Conservation (phyloP, 2,329 filamentous ascomycete genomes). For the Cladophialophora carrionii region DNA sequence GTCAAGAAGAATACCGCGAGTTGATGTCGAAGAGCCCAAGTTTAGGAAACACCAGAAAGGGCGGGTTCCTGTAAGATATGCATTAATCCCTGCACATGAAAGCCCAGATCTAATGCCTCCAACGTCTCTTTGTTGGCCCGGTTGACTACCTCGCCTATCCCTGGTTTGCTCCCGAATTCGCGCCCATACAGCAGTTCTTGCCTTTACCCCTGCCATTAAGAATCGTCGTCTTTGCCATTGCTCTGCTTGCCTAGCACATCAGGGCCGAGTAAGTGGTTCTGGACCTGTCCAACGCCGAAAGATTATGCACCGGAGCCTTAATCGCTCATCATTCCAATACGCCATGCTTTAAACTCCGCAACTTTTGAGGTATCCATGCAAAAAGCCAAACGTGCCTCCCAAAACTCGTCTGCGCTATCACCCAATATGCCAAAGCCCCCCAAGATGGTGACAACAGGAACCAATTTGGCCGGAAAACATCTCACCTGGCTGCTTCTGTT, state of each 20-base stretch:
- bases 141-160: too few species aligned
- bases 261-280: neutral
- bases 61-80: neutral
- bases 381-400: slow-evolving; percentile 2
- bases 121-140: too few species aligned
- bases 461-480: neutral
- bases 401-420: neutral
- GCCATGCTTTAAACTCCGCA: slow-evolving; percentile 1
- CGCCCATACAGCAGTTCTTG: neutral
- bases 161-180: neutral
- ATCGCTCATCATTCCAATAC: neutral
- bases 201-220: neutral
- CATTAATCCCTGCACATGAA: neutral
- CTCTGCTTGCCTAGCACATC: neutral
- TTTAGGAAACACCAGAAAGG: neutral
- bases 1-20: slow-evolving; percentile 70
- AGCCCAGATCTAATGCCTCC: neutral
- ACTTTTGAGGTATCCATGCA: slow-evolving; percentile 4
- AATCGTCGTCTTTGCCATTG: neutral
- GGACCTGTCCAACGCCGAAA: neutral
- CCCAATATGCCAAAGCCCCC: neutral
- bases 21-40: neutral
- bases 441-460: slow-evolving; percentile 1
- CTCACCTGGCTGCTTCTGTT: slow-evolving; percentile 33
- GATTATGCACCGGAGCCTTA: neutral